These are phyloP conservation scores for Fomitopsis pulvina DNA, from an alignment of 768 basidiomycete genomes.

Conservation along the genomic window DNA sequence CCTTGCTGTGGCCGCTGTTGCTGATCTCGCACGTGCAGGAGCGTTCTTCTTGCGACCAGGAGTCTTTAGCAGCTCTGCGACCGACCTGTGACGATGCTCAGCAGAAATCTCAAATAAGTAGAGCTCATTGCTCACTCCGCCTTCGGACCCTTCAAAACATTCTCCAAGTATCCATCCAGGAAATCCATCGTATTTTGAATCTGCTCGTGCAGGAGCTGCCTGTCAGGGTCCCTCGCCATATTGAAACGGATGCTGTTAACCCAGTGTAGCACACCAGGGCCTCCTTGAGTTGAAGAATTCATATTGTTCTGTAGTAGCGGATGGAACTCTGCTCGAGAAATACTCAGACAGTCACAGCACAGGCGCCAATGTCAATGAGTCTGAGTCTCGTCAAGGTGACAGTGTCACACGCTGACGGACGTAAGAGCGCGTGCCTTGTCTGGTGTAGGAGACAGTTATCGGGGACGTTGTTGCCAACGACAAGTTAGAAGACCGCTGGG, in stretches of 20 bases:
- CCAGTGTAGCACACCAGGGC: conserved; percentile 62
- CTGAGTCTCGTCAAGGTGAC: no score
- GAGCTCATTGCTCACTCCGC: conserved; percentile 44
- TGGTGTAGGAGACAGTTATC: no score
- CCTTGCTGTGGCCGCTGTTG: conserved; percentile 34
- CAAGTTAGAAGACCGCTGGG: no score
- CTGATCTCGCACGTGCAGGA: conserved; percentile 43
- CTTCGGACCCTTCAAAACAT: conserved; percentile 57
- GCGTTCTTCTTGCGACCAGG: conserved; percentile 66
- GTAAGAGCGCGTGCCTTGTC: no score
- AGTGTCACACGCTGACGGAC: no score
- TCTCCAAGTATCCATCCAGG: conserved; percentile 71
- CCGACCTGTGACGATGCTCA: conserved; percentile 36
- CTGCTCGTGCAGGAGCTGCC: conserved; percentile 64
- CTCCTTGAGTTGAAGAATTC: conserved; percentile 10
- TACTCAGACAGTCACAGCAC: no score
- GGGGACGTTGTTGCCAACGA: no score
- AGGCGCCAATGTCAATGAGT: no score
- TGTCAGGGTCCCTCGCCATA: conserved; percentile 69
- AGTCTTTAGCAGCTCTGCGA: conserved; percentile 80
- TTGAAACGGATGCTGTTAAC: conserved; percentile 55
- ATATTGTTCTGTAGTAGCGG: no score
- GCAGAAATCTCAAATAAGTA: neutral
- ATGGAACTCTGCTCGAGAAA: no score
- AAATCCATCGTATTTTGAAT: conserved; percentile 77